Conservation (phyloP, 2,329 filamentous ascomycete genomes). For the Fusarium continuum region DNA sequence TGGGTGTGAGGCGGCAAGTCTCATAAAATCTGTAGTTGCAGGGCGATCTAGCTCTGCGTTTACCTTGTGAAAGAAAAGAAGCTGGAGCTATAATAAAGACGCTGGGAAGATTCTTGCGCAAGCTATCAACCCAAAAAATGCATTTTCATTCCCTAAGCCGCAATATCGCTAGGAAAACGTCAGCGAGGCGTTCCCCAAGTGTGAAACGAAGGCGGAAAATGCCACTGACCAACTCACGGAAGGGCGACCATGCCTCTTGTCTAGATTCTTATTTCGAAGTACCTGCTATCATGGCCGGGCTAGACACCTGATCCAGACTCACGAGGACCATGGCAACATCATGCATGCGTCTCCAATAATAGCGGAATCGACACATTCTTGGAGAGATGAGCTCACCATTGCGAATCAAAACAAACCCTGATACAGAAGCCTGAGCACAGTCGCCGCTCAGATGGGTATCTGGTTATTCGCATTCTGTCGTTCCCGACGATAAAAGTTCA, state of each 20-base stretch:
- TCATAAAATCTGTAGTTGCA: not conserved
- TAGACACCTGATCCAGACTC: too few relatives aligned
- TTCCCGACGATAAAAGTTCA: slow-evolving; percentile 9
- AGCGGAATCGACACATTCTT: too few relatives aligned
- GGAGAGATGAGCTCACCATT: too few relatives aligned
- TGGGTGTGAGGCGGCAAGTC: not conserved
- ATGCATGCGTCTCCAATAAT: too few relatives aligned
- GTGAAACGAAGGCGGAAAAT: too few relatives aligned
- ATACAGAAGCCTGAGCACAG: not conserved
- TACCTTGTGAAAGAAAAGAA: not conserved
- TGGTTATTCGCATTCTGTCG: slow-evolving; percentile 17
- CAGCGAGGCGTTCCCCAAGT: too few relatives aligned
- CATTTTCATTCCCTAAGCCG: not conserved
- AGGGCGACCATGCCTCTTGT: too few relatives aligned
- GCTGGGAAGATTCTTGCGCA: not conserved
- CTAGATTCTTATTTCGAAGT: too few relatives aligned
- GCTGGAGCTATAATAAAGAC: not conserved
- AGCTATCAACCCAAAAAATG: not conserved
- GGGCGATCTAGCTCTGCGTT: not conserved
- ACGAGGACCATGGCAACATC: too few relatives aligned
- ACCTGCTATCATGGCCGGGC: too few relatives aligned
- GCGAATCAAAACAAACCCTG: not conserved
- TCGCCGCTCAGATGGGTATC: slow-evolving; percentile 31
- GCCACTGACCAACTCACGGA: too few relatives aligned
- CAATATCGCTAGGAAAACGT: too few relatives aligned